Evolutionary conservation across 345 rosid species (phyloP).

Genomic region (Abelmoschus esculentus): DNA sequence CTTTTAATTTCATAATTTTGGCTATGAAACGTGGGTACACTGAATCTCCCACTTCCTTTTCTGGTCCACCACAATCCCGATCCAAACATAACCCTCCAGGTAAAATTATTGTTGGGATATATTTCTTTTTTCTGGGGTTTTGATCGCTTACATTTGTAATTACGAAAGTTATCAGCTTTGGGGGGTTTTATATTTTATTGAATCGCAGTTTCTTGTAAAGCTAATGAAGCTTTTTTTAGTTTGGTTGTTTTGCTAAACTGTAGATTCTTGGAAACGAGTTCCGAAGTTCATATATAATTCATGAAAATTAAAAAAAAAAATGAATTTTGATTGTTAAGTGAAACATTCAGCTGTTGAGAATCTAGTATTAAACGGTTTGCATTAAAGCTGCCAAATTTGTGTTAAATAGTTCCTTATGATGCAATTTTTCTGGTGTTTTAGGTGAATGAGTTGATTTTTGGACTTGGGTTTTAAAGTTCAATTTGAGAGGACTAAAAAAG

Average conservation of each 20-base stretch:
- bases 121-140: neutral
- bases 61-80: constrained; percentile 59
- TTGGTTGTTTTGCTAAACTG: neutral
- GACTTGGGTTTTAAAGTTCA: neutral
- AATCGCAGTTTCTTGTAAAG: neutral
- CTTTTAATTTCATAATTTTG: constrained; percentile 1
- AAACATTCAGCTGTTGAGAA: neutral
- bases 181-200: neutral
- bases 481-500: neutral
- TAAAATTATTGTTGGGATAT: neutral
- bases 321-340: neutral
- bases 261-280: neutral
- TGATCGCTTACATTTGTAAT: neutral
- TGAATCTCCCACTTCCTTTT: constrained; percentile 54
- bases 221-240: neutral
- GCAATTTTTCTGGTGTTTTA: too few relatives aligned
- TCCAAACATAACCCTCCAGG: constrained; percentile 67
- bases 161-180: neutral
- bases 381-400: constrained; percentile 2
- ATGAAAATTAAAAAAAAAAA: too few relatives aligned
- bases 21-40: constrained; percentile 70
- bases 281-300: neutral
- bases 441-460: too few relatives aligned
- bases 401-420: neutral
- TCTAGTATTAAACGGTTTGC: constrained; percentile 12